phyloP scores from a whole-genome alignment of 352 stramenopile genomes.

The Globisporangium nagaii region DNA sequence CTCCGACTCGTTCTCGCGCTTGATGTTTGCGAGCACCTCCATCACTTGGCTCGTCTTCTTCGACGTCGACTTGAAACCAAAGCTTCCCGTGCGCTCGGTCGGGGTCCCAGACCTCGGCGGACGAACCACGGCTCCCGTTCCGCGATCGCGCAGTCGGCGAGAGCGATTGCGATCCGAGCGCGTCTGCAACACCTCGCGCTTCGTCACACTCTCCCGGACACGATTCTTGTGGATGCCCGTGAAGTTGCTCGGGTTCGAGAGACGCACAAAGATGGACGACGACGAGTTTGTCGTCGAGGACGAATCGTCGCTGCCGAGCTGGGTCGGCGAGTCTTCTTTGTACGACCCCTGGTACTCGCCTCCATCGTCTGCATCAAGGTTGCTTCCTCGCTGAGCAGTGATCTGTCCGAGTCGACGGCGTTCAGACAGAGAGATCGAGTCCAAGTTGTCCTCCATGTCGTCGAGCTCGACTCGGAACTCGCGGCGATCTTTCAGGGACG shows the following conservation, averaged over 20 bases:
- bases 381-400: constrained; percentile 18
- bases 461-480: constrained; percentile 60
- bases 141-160: constrained; percentile 63
- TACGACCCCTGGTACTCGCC: constrained; percentile 10
- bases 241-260: constrained; percentile 85
- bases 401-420: constrained; percentile 26
- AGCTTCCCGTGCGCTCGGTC: constrained; percentile 40
- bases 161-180: constrained; percentile 68
- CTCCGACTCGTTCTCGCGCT: constrained; percentile 68
- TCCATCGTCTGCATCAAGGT: constrained; percentile 20
- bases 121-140: constrained; percentile 30
- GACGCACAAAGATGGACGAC: constrained; percentile 76
- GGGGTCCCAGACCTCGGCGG: constrained; percentile 40
- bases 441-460: constrained; percentile 31
- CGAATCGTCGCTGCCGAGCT: constrained; percentile 59
- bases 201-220: constrained; percentile 68
- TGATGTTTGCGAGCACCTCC: constrained; percentile 82
- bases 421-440: constrained; percentile 36
- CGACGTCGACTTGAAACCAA: constrained; percentile 44
- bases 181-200: constrained; percentile 75
- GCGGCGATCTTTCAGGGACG: constrained; percentile 18
- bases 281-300: constrained; percentile 26
- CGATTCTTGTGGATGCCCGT: constrained; percentile 88
- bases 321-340: constrained; percentile 38
- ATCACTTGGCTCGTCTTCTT: constrained; percentile 66